Base-by-base conservation (phyloP, 2,329 filamentous ascomycete species). In the Trichoderma sp. region DNA sequence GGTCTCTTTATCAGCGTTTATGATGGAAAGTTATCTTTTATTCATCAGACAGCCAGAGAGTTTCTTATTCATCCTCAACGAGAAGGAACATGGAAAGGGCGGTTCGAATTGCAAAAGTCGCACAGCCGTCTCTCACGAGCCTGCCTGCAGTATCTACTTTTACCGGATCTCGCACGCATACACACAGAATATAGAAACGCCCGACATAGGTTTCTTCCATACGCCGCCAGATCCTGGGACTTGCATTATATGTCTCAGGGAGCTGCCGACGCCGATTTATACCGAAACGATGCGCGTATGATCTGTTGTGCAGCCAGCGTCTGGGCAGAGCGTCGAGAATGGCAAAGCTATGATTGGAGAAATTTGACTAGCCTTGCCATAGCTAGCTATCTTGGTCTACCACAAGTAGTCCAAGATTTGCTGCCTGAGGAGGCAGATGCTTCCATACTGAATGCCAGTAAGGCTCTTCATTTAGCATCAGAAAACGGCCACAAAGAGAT, bases 41-140 rank as follows among this genome's bases (percentile, higher is more conserved):
- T 68, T 7, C 67, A 68, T 7, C 35, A 25, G 17, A 68, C 67
- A 29, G 67, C 53, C 1, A 53, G 67, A 48, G 67, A 68, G 17
- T 68, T 68, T 25, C 37, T 72, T 2, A 58, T 29, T 3, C 68
- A 67, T 37, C 9, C 48, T n/a, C 48, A 60, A 6, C 27, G 37
- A 19, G 7, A 29, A 29, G 35, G 59, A 8, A 39, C 27, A 10
- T 64, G 68, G 61, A 19, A 57, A 19, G 67, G 65, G 2, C 39
- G 45, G 8, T 53, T 68, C 13, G 25, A 29, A 8, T 6, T 61
- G 17, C 3, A 32, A 15, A 42, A 56, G 4, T 60, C 54, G 3
- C 61, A 68, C 22, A 39, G 48, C 34, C 61, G 9, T 8, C 19
- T 68, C 15, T 37, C 64, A 7, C 22, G 15, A n/a, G 34, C 19